Percentiles rank a stretch among this genome's conserved stretches.
Conservation (phyloP, 2,329 filamentous ascomycete genomes). For the Aspergillus quadrilineatus region DNA sequence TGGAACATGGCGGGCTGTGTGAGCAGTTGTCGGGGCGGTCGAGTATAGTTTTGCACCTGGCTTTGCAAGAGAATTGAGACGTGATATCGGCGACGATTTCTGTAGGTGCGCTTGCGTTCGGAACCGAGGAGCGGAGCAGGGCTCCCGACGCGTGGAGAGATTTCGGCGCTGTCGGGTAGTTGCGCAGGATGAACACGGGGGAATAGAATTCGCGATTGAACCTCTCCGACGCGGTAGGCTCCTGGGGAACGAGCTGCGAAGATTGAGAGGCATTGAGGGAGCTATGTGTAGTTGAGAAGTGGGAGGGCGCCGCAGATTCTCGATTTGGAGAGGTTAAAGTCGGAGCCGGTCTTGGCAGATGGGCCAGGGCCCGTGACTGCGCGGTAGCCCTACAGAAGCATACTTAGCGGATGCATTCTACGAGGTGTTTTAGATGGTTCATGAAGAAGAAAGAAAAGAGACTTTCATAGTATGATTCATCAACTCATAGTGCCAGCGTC, state of each 20-base stretch:
- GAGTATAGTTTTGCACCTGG: neutral
- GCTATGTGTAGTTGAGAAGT: neutral
- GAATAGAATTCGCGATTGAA: constrained; percentile 21
- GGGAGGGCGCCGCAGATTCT: neutral
- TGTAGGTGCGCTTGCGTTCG: constrained; percentile 5
- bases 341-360: constrained; percentile 19
- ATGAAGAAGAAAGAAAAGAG: neutral
- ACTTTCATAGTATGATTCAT: constrained; percentile 30
- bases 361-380: neutral
- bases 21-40: constrained; percentile 48
- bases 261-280: constrained; percentile 40
- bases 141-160: constrained; percentile 29
- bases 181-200: constrained; percentile 45
- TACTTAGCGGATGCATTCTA: neutral
- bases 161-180: constrained; percentile 31
- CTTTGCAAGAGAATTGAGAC: constrained; percentile 43
- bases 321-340: constrained; percentile 6
- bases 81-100: neutral
- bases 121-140: neutral
- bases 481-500: constrained; percentile 31
- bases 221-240: constrained; percentile 33
- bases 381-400: neutral
- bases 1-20: constrained; percentile 55
- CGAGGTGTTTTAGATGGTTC: neutral
- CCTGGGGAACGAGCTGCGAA: constrained; percentile 36